These are phyloP conservation scores for Saccharomycopsis synnaedendra DNA, from an alignment of 805 yeast genomes.

Conservation along the genomic window DNA sequence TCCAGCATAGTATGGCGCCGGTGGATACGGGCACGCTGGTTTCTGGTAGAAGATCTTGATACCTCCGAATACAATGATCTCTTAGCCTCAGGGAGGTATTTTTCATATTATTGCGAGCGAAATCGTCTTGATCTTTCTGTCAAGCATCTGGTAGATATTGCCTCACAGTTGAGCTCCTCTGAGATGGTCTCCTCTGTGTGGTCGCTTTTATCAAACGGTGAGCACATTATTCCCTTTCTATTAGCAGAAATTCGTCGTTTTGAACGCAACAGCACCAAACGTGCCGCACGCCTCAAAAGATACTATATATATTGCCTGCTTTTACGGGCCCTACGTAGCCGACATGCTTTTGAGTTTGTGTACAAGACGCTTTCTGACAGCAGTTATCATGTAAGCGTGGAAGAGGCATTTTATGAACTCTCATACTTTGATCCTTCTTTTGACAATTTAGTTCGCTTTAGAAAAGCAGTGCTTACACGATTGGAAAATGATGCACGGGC, in stretches of 20 bases:
- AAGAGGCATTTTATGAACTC: slow-evolving; percentile 2
- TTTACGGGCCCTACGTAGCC: neutral
- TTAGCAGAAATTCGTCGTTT: neutral
- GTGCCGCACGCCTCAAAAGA: no score
- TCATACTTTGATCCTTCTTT: slow-evolving; percentile 1
- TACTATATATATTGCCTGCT: neutral
- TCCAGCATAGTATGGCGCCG: neutral
- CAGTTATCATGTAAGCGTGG: neutral
- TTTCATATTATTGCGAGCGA: neutral
- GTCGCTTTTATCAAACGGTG: no score
- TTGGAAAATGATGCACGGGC: neutral
- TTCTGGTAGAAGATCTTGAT: neutral
- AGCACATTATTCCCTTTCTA: neutral
- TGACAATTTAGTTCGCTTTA: neutral
- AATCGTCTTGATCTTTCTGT: neutral
- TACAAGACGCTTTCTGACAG: neutral
- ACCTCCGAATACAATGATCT: neutral
- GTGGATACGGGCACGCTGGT: neutral
- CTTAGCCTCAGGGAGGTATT: neutral
- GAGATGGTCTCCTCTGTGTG: no score
- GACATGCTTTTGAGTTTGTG: neutral
- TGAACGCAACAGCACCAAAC: no score
- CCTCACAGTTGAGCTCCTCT: neutral
- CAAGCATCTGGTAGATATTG: neutral
- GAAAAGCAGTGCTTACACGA: neutral